Evolutionary conservation across 2,329 filamentous ascomycete genomes (phyloP), one percentile per base, ranked within the genome.

Genomic region (Gnomoniopsis sp.): DNA sequence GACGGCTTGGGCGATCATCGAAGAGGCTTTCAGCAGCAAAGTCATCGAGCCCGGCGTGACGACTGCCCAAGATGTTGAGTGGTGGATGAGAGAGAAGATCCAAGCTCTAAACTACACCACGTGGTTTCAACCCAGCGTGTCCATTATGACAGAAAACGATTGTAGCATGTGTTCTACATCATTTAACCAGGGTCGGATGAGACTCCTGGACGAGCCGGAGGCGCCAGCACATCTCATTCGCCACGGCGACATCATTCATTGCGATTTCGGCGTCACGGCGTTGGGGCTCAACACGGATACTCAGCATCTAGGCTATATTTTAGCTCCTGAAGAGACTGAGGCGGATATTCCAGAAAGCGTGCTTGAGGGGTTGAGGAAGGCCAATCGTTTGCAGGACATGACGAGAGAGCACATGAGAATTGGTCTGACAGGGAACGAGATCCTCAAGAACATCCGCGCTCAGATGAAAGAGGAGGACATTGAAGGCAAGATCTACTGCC

Each of bases 71-170:
- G 79, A 80, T 57, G 70, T 81, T 2, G 77, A 78, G 63, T 81
- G 79, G 79, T 80, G 77, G 77, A 71, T 81, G 68, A 71, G 78
- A n/a, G 77, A 79, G 43, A 74, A 73, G 63, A 73, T 80, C 22
- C 75, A 79, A 66, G 70, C 72, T 33, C 69, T 78, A 55, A 80
- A 81, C 65, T 80, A 79, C 68, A 78, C 76, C 6, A 81, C 79
- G 4, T 82, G 79, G 79, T 81, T 81, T 63, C 77, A 79, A 19
- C 78, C 78, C 2, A 69, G 70, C 55, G 77, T 81, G 17, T 74
- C 68, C 49, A 72, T 81, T 55, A 63, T 81, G 22, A 70, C 68
- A 2, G 69, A 68, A 41, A 63, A 67, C 23, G 66, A 65, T 12
- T 63, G 66, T 43, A 60, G 53, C 17, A 57, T 55, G 55, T 58